Conservation (phyloP, 768 basidiomycete genomes). For the Coprinopsis marcescibilis region DNA sequence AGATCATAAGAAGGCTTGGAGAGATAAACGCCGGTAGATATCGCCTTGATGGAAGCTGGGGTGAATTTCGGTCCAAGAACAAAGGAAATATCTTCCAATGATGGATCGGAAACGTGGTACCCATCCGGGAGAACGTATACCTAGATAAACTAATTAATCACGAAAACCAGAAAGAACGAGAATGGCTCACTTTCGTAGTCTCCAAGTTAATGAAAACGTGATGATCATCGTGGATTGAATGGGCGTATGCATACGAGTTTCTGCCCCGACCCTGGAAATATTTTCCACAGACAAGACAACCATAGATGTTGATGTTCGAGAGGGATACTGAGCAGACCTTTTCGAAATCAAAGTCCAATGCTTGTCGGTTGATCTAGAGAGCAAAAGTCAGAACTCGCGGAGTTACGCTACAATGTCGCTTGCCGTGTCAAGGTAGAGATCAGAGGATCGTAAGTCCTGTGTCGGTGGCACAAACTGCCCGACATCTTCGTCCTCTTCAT, state of each 20-base stretch:
- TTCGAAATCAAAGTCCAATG: conserved; percentile 98
- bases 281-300: conserved; percentile 96
- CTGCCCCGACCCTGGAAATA: conserved; percentile 97
- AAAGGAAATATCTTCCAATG: conserved; percentile 89
- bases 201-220: conserved; percentile 97
- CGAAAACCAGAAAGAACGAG: conserved; percentile 11
- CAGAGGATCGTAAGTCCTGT: conserved; percentile 53
- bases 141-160: conserved; percentile 34
- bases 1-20: conserved; percentile 83
- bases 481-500: conserved; percentile 30
- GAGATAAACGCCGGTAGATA: conserved; percentile 55
- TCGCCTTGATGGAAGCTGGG: conserved; percentile 41
- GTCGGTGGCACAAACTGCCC: conserved; percentile 14
- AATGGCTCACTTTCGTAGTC: conserved; percentile 73
- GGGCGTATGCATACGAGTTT: conserved; percentile 91
- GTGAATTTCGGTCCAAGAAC: conserved; percentile 89
- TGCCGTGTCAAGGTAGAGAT: conserved; percentile 93
- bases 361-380: conserved; percentile 79
- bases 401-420: conserved; percentile 24
- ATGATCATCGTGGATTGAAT: conserved; percentile 96
- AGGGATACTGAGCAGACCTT: conserved; percentile 96
- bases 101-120: conserved; percentile 94
- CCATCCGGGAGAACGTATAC: conserved; percentile 97
- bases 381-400: conserved; percentile 8
- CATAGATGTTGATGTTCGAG: conserved; percentile 96